Conservation (phyloP, 2,329 filamentous ascomycete genomes). For the Xylariales sp. region DNA sequence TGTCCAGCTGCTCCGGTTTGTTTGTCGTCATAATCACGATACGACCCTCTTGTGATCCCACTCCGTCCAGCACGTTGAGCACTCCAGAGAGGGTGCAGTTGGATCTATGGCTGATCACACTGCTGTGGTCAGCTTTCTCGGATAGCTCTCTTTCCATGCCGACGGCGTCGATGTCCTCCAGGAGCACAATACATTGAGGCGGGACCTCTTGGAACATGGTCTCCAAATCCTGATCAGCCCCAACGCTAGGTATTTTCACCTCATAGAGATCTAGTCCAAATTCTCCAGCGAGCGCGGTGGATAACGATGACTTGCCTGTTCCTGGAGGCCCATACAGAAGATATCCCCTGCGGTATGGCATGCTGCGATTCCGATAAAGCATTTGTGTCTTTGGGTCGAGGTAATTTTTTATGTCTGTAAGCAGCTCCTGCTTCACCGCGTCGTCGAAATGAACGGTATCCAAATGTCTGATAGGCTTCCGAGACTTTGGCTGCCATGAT, state of each 20-base stretch:
- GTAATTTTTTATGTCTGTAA: conserved; percentile 48
- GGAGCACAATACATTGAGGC: conserved; percentile 47
- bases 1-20: conserved; percentile 53
- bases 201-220: conserved; percentile 48
- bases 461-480: conserved; percentile 8
- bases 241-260: conserved; percentile 37
- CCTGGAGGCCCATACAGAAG: conserved; percentile 27
- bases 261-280: conserved; percentile 50
- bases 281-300: conserved; percentile 45
- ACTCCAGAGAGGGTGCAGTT: conserved; percentile 54
- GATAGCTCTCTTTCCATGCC: conserved; percentile 35
- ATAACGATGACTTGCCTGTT: conserved; percentile 38
- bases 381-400: conserved; percentile 39
- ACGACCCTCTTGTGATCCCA: conserved; percentile 58
- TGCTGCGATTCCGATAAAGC: conserved; percentile 62
- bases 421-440: conserved; percentile 38
- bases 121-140: conserved; percentile 18
- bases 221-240: conserved; percentile 44
- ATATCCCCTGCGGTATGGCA: conserved; percentile 53
- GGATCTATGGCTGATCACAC: conserved; percentile 17
- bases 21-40: conserved; percentile 67
- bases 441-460: conserved; percentile 45
- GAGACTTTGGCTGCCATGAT: conserved; percentile 15
- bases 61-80: conserved; percentile 61
- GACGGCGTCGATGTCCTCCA: conserved; percentile 51